Conservation (phyloP, 2,329 filamentous ascomycete species). For the Aspergillus brunneoviolaceus region DNA sequence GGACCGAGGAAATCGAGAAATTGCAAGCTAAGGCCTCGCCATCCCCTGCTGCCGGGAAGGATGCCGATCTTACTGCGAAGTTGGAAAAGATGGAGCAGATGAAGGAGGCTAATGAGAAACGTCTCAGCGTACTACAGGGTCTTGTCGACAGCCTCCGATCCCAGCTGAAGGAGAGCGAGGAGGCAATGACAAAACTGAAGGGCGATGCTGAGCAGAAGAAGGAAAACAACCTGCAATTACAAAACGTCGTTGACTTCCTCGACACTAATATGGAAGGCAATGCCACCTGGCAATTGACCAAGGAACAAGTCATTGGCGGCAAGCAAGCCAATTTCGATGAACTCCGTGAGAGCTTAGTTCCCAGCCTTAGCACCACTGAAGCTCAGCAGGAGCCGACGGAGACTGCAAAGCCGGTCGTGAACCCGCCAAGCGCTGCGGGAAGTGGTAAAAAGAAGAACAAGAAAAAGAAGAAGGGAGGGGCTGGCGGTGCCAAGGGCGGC, state of each 20-base stretch:
- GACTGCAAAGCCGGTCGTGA: conserved; percentile 20
- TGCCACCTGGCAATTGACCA: conserved; percentile 36
- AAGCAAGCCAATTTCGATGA: conserved; percentile 36
- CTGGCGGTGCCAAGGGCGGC: conserved; percentile 49
- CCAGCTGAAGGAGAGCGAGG: conserved; percentile 56
- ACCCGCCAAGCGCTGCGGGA: conserved; percentile 27
- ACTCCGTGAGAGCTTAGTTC: conserved; percentile 32
- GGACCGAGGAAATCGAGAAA: conserved; percentile 40
- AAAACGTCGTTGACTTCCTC: conserved; percentile 42
- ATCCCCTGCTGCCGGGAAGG: conserved; percentile 20
- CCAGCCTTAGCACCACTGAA: conserved; percentile 24
- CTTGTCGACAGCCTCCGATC: conserved; percentile 55
- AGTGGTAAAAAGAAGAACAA: conserved; percentile 71
- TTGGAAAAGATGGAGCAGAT: conserved; percentile 38
- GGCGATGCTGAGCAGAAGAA: conserved; percentile 43
- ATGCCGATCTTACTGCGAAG: conserved; percentile 29
- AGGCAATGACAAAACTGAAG: conserved; percentile 48
- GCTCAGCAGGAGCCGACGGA: conserved; percentile 22
- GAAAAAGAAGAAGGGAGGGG: conserved; percentile 79
- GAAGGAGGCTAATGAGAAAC: conserved; percentile 50
- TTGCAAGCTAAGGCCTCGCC: conserved; percentile 32
- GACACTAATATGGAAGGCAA: conserved; percentile 40
- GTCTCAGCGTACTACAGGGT: conserved; percentile 54
- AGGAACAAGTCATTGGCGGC: conserved; percentile 34
- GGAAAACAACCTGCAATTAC: conserved; percentile 32